These are phyloP conservation scores for Eimeria acervulina DNA, from an alignment of 169 alveolate species.

Conservation along the genomic window DNA sequence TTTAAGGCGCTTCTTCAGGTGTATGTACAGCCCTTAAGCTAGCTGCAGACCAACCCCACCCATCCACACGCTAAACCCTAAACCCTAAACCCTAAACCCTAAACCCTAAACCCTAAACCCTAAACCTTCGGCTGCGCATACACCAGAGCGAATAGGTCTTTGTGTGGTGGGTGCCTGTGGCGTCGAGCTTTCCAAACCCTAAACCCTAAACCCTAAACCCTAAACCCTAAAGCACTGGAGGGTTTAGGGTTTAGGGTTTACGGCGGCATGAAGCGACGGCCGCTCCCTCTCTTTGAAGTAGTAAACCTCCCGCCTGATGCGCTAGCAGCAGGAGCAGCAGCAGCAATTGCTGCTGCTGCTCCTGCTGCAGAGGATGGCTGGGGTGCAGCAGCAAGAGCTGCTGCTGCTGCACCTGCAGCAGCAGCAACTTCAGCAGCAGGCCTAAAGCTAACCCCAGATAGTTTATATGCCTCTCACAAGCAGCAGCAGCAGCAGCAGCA, in stretches of 20 bases:
- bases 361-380: background rate
- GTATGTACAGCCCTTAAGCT: background rate
- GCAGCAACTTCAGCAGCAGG: background rate
- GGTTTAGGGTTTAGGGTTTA: background rate
- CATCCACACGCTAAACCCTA: conserved; percentile 14
- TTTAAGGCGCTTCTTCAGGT: background rate
- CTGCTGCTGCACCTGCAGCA: conserved; percentile 29
- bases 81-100: background rate
- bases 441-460: background rate
- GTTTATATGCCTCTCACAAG: background rate
- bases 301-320: conserved; percentile 4
- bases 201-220: conserved; percentile 60
- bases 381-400: background rate
- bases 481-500: conserved; percentile 20
- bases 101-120: conserved; percentile 4
- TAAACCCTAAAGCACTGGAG: too few species aligned
- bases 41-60: background rate
- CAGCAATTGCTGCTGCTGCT: conserved; percentile 31
- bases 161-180: background rate
- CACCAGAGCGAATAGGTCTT: background rate
- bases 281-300: background rate
- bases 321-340: conserved; percentile 57
- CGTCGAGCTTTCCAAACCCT: background rate
- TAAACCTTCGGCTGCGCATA: background rate
- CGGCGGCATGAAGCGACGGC: conserved; percentile 10